Base-by-base conservation (phyloP, 2,329 filamentous ascomycete genomes). In the Fonsecaea pedrosoi region DNA sequence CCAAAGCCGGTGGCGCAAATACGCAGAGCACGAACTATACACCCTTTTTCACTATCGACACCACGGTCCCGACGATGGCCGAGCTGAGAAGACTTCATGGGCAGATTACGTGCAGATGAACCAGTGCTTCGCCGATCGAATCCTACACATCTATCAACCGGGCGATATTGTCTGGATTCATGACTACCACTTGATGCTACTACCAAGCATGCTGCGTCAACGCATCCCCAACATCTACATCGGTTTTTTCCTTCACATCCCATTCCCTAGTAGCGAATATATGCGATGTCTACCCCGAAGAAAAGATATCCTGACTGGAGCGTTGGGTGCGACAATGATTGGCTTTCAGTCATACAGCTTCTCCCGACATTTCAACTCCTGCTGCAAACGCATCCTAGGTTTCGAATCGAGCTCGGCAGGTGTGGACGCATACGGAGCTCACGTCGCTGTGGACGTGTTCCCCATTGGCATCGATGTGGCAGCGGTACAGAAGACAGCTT, bases 341-440 rank as follows among this genome's bases (percentile, higher is more conserved):
- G 94, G 93, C 0, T 97, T 98, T 81, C 94, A 98, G 79, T 95
- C 93, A 7, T 95, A 93, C 81, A 95, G 93, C 78, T 98, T 97
- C 78, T 94, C 94, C 13, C 89, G 94, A 30, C 94, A 98, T 78
- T 98, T 98, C 77, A 88, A 92, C 42, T 97, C 92, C 71, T 97
- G 94, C 80, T 97, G 94, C 79, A 96, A 92, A 1, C 88, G 94
- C 32, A 90, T 97, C 57, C 84, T 97, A 7, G 91, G 92, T n/a
- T 96, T 96, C 75, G 90, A 92, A 54, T 96, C 92, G 0, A 93
- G 94, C 66, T 88, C 88, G 1, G 88, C 90, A 3, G 92, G 94
- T 5, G 92, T 97, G 4, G 92, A 97, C 77, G 92, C 92, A 3
- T 96, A 94, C 75, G 94, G 94, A 7, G 87, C 90, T 9, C 91